These are phyloP conservation scores for Magnolia officinalis DNA, from an alignment of 164 flowering plant species.

Conservation along the genomic window DNA sequence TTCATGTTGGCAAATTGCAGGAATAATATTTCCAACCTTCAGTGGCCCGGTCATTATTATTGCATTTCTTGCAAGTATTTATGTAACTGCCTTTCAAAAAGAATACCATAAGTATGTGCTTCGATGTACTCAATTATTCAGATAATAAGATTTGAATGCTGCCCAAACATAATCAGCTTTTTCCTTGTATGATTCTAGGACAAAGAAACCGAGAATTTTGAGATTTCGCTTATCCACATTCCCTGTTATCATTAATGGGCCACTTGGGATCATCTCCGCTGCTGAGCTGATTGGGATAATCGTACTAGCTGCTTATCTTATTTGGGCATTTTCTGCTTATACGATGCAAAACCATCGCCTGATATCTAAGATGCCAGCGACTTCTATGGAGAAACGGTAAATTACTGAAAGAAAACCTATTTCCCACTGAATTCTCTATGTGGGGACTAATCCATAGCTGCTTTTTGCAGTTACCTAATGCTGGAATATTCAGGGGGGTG, in stretches of 20 bases:
- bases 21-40: slow-evolving; percentile 50
- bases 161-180: background rate
- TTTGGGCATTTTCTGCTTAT: slow-evolving; percentile 52
- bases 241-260: slow-evolving; percentile 77
- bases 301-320: slow-evolving; percentile 39
- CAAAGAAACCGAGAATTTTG: slow-evolving; percentile 39
- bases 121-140: background rate
- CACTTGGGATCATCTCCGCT: slow-evolving; percentile 88
- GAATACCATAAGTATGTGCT: slow-evolving; percentile 15
- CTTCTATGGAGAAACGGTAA: slow-evolving; percentile 31
- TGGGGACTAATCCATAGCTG: background rate
- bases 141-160: background rate
- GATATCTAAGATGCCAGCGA: slow-evolving; percentile 15
- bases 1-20: slow-evolving; percentile 31
- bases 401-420: background rate
- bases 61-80: slow-evolving; percentile 40
- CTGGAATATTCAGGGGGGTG: slow-evolving; percentile 54
- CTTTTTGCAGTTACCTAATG: slow-evolving; percentile 36
- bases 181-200: slow-evolving; percentile 22
- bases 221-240: slow-evolving; percentile 75
- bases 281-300: slow-evolving; percentile 76
- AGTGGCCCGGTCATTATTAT: slow-evolving; percentile 63
- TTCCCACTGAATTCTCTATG: background rate
- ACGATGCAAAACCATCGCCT: slow-evolving; percentile 22
- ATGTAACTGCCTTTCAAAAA: slow-evolving; percentile 40